Evolutionary conservation across 495 filamentous ascomycete genomes (phyloP), one percentile per base, ranked within the genome.

Genomic region (Penicillium steckii): DNA sequence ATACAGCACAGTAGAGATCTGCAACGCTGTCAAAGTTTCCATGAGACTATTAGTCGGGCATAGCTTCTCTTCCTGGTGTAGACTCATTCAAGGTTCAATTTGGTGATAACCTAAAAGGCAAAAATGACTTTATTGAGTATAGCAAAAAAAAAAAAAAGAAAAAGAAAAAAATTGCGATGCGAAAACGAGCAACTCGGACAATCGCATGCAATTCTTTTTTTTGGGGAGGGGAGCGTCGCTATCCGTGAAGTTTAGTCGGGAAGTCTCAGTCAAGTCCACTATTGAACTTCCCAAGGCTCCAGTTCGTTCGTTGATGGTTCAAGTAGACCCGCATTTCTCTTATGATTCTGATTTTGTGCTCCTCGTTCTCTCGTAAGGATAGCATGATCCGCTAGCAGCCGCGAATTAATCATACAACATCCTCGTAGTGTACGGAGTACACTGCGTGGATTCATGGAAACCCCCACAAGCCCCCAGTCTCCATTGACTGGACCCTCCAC

Each of bases 61-160:
- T 41, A 32, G 46, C 47, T 55, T 50, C 53, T 55, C 41, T 29
- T 55, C 46, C 46, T 9, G 53, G 53, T 25, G 32, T 26, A 50
- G 23, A 29, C 13, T 13, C 8, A 9, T 12, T 21, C 38, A 41
- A 41, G 38, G 38, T 41, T 41, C 18, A 3, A 21, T 6, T 9
- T 41, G 33, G 33, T 37, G 18, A 37, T 37, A 37, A 37, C 33
- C 33, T 37, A 37, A 37, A 37, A 37, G 33, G 33, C 33, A 37
- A 37, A 37, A 37, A 12, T n/a, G n/a, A n/a, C n/a, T n/a, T n/a
- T n/a, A 21, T 41, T 23, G 38, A 41, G 18, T 4, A n/a, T 12
- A 41, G 38, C 4, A 37, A 37, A n/a, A n/a, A n/a, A n/a, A n/a
- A n/a, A n/a, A n/a, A n/a, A n/a, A n/a, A n/a, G n/a, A n/a, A n/a